phyloP scores from a whole-genome alignment of 1,284 basidiomycete genomes.

The Trichosporon sp. region DNA sequence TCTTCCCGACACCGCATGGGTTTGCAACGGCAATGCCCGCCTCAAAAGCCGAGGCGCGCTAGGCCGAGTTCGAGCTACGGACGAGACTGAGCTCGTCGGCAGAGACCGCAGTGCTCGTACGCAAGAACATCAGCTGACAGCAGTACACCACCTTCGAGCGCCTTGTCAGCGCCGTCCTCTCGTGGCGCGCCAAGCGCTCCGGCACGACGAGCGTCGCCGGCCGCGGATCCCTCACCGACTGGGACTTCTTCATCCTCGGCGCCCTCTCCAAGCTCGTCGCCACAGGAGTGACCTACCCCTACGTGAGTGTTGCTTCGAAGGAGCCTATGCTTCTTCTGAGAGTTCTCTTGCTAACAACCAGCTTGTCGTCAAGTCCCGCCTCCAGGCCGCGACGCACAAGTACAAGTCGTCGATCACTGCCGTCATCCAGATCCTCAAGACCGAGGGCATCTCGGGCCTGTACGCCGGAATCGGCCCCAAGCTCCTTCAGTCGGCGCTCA shows the following conservation, averaged over 20 bases:
- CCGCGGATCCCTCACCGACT: conserved; percentile 65
- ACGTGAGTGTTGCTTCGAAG: conserved; percentile 39
- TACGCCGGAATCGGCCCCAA: conserved; percentile 85
- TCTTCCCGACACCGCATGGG: background rate
- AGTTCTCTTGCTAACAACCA: conserved; percentile 21
- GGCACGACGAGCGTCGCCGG: conserved; percentile 58
- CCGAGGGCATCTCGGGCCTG: conserved; percentile 73
- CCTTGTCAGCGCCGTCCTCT: conserved; percentile 58
- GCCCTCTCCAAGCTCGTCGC: conserved; percentile 77
- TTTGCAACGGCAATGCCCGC: background rate
- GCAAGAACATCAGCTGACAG: conserved; percentile 17
- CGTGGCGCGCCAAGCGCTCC: conserved; percentile 47
- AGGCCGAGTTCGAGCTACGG: background rate
- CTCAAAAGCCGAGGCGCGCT: background rate
- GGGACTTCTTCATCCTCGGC: conserved; percentile 88
- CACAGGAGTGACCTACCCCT: conserved; percentile 56
- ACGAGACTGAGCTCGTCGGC: no score
- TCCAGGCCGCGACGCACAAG: conserved; percentile 58
- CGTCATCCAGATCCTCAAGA: conserved; percentile 63
- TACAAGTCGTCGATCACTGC: conserved; percentile 55
- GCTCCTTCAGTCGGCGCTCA: conserved; percentile 83
- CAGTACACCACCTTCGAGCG: conserved; percentile 82
- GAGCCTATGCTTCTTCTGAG: no score
- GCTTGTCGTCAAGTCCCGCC: conserved; percentile 57
- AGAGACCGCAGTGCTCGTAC: background rate